Evolutionary conservation across 805 yeast genomes (phyloP).

Genomic region (Scheffersomyces coipomensis): DNA sequence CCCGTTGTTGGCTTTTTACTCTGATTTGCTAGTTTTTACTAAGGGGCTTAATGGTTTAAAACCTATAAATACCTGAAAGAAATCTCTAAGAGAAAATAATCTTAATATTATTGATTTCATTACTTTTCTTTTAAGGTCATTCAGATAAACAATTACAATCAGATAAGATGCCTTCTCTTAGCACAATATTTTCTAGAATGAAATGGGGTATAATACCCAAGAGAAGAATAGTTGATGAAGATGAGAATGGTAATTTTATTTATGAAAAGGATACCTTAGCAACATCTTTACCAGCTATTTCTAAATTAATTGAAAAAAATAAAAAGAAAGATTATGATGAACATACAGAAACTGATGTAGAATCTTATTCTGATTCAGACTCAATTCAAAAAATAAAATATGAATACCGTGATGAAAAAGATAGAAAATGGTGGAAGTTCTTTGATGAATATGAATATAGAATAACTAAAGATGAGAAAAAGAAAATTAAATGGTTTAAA

Average conservation of each 20-base stretch:
- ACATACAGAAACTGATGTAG: conserved; percentile 2
- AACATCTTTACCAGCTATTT: too few species aligned
- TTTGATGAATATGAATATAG: conserved; percentile 63
- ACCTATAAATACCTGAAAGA: not conserved
- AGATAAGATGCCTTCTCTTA: not conserved
- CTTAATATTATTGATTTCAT: too few species aligned
- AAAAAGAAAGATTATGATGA: not conserved
- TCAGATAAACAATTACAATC: not conserved
- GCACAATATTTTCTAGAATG: conserved; percentile 6
- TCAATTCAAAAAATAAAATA: not conserved
- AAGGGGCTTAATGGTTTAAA: too few species aligned
- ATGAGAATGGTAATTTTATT: conserved; percentile 8
- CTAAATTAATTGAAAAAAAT: conserved; percentile 1
- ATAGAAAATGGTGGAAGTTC: conserved; percentile 33
- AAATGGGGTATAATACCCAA: conserved; percentile 38
- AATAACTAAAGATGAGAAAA: conserved; percentile 25
- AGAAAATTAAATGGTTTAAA: conserved; percentile 29
- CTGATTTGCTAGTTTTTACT: too few species aligned
- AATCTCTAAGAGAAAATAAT: not conserved
- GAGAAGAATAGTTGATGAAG: conserved; percentile 34
- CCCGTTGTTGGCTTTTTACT: too few species aligned
- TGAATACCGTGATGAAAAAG: conserved; percentile 34
- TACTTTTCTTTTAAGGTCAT: too few species aligned
- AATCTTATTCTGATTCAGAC: not conserved
- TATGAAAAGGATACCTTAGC: conserved; percentile 1